phyloP scores from a whole-genome alignment of 2,329 filamentous ascomycete species.

The Pseudogymnoascus sp. region DNA sequence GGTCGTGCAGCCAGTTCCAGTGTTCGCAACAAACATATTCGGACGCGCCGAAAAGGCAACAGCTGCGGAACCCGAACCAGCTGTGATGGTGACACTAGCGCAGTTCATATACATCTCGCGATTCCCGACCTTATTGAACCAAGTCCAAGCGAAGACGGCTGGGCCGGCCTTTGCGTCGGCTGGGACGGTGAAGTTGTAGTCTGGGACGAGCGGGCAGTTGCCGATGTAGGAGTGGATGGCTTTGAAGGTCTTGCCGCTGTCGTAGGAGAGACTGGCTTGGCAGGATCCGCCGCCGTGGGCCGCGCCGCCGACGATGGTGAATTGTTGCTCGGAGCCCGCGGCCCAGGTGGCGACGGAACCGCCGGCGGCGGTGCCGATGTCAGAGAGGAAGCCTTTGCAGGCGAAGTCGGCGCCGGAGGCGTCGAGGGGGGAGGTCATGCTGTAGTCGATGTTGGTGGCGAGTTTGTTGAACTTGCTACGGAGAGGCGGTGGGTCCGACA shows the following conservation, averaged over 20 bases:
- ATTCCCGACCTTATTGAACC: slow-evolving; percentile 49
- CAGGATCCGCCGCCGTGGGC: slow-evolving; percentile 49
- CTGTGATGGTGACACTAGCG: slow-evolving; percentile 43
- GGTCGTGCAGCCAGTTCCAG: neutral
- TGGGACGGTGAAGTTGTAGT: slow-evolving; percentile 20
- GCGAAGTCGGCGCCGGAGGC: slow-evolving; percentile 15
- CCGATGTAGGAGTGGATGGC: slow-evolving; percentile 55
- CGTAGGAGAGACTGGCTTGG: slow-evolving; percentile 50
- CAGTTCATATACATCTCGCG: slow-evolving; percentile 65
- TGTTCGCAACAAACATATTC: slow-evolving; percentile 42
- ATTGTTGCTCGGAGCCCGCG: slow-evolving; percentile 41
- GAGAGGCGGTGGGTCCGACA: slow-evolving; percentile 17
- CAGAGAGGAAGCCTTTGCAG: slow-evolving; percentile 16
- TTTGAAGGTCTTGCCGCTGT: slow-evolving; percentile 46
- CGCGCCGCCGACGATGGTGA: slow-evolving; percentile 40
- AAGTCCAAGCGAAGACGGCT: slow-evolving; percentile 37
- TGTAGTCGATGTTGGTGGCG: slow-evolving; percentile 12
- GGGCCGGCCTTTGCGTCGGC: slow-evolving; percentile 19
- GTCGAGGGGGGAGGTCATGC: slow-evolving; percentile 12
- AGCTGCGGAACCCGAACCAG: slow-evolving; percentile 12
- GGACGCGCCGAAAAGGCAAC: slow-evolving; percentile 40
- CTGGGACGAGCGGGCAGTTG: slow-evolving; percentile 44
- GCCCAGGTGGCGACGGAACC: slow-evolving; percentile 39
- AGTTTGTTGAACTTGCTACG: slow-evolving; percentile 13
- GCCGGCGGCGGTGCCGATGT: slow-evolving; percentile 25